Base-by-base conservation (phyloP, 2,329 filamentous ascomycete species). In the Colletotrichum zoysiae region DNA sequence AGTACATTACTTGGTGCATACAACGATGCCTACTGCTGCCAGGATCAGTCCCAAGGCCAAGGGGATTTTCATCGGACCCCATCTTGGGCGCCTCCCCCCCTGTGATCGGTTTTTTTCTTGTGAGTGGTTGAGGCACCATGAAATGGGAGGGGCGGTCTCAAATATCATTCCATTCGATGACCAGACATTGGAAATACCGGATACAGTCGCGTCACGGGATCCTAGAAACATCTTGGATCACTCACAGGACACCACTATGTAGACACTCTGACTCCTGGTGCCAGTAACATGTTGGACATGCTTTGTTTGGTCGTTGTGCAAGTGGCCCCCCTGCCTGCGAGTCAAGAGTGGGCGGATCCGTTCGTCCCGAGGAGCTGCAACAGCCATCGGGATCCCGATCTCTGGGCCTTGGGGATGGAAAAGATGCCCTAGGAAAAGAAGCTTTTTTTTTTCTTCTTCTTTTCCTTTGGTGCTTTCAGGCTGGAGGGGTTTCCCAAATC, bases 261-360 rank as follows among this genome's bases (percentile, higher is more conserved):
- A 60, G 38, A 16, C n/a, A 59, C 26, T n/a, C 44, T 33, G 18
- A 16, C 50, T 64, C n/a, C 33, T 60, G 16, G 16, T 42, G 44
- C 46, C 57, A 44, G 42, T 20, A 44, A 44, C 42, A 44, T 51
- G 30, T 71, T 62, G 61, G 42, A 70, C 57, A 42, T 58, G 62
- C 67, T 71, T 62, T 71, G 60, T 71, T 53, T 66, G 50, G 44
- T 67, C 40, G 42, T 20, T 58, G n/a, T 60, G 23, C 40, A 33
- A 20, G 33, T 20, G 35, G 16, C 40, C n/a, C 20, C 51, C 65
- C 59, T 48, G 55, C 33, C 38, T 61, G 46, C 57, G 70, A 73
- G 67, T 71, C 70, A 67, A 73, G 70, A 73, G 70, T 56, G 18
- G 62, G 70, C 70, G 70, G 56, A 73, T 71, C 67, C 70, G 70